Conservation (phyloP, 495 filamentous ascomycete genomes). For the Cercophora newfieldiana region DNA sequence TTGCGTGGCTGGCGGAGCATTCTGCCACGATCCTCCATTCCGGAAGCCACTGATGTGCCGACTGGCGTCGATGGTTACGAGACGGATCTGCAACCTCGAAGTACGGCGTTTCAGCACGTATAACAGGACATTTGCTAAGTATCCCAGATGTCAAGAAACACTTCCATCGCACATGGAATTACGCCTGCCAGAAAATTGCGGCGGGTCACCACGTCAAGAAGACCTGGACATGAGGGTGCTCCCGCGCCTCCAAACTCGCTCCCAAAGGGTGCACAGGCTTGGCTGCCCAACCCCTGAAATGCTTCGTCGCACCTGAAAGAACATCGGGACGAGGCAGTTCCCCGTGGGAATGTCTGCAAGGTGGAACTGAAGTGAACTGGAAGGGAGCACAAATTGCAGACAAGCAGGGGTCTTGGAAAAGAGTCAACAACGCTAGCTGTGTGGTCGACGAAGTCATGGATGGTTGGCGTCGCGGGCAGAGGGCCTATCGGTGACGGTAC, state of each 20-base stretch:
- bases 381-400: background rate
- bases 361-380: conserved; percentile 12
- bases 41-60: background rate
- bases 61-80: conserved; percentile 17
- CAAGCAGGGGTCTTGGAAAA: conserved; percentile 21
- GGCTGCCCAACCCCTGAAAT: background rate
- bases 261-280: background rate
- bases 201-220: background rate
- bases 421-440: conserved; percentile 13
- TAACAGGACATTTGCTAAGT: background rate
- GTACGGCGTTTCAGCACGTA: conserved; percentile 23
- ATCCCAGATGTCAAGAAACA: background rate
- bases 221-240: background rate
- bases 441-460: conserved; percentile 9
- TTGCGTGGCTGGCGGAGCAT: background rate
- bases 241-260: background rate
- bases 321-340: background rate
- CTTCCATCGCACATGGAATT: background rate
- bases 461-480: background rate
- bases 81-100: conserved; percentile 27
- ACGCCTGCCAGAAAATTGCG: background rate
- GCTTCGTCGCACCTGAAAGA: background rate
- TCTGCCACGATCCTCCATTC: background rate
- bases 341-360: conserved; percentile 7
- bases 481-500: conserved; percentile 25